phyloP scores from a whole-genome alignment of 768 basidiomycete species.

The Gyrodon lividus region DNA sequence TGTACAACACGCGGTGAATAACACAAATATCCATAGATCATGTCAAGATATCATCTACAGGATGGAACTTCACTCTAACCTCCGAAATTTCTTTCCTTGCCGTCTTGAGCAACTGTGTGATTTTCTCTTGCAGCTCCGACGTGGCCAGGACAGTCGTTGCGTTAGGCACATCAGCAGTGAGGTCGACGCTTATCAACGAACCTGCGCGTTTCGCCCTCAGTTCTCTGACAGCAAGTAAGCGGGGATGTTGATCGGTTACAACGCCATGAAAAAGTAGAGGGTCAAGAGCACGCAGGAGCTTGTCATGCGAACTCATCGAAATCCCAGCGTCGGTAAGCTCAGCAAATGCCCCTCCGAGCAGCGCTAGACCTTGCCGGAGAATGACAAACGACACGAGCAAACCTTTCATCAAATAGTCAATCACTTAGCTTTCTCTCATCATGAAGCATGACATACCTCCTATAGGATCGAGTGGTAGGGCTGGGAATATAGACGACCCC shows the following conservation, averaged over 20 bases:
- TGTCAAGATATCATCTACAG: slow-evolving; percentile 31
- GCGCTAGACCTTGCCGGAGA: slow-evolving; percentile 67
- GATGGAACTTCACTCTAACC: slow-evolving; percentile 63
- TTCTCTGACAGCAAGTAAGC: slow-evolving; percentile 46
- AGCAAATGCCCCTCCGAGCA: slow-evolving; percentile 68
- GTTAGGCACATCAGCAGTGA: slow-evolving; percentile 69
- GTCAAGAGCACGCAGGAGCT: slow-evolving; percentile 55
- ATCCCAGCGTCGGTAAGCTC: slow-evolving; percentile 87
- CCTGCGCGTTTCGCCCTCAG: slow-evolving; percentile 77
- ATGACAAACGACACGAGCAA: slow-evolving; percentile 90
- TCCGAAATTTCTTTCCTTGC: slow-evolving; percentile 69
- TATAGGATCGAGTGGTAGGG: slow-evolving; percentile 88
- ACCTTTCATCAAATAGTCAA: slow-evolving; percentile 41
- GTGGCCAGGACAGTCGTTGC: slow-evolving; percentile 57
- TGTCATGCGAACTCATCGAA: slow-evolving; percentile 49
- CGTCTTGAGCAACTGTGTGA: slow-evolving; percentile 52
- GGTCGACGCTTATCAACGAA: slow-evolving; percentile 80
- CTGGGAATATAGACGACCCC: slow-evolving; percentile 82
- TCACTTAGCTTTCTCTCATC: not conserved
- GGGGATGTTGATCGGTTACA: not conserved
- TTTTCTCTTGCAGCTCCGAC: slow-evolving; percentile 59
- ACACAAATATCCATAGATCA: slow-evolving; percentile 1
- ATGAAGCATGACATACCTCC: slow-evolving; percentile 58
- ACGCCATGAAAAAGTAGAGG: slow-evolving; percentile 46
- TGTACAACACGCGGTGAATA: not conserved